Conservation (phyloP, 345 rosid genomes). For the Salix koriyanagi region DNA sequence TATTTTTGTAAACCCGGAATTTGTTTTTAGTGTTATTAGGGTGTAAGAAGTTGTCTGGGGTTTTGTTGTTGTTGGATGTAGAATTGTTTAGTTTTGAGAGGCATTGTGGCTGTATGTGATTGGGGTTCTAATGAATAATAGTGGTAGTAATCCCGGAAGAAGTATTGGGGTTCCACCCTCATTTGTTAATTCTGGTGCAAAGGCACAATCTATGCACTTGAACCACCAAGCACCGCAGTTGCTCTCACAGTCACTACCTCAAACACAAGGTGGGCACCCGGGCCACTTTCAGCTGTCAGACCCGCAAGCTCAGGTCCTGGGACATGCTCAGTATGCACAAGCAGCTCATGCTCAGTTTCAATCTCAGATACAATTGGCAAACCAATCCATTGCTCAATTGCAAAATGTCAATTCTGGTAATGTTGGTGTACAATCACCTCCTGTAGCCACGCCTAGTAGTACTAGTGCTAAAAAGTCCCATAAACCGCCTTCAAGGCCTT, state of each 20-base stretch:
- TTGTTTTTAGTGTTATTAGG: slow-evolving; percentile 3
- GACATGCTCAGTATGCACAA: slow-evolving; percentile 37
- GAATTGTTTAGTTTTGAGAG: slow-evolving; percentile 14
- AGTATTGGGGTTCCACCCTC: slow-evolving; percentile 29
- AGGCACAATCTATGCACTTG: slow-evolving; percentile 23
- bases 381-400: slow-evolving; percentile 26
- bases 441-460: slow-evolving; percentile 38
- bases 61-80: slow-evolving; percentile 9
- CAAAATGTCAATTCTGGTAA: slow-evolving; percentile 26
- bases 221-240: slow-evolving; percentile 31
- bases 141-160: slow-evolving; percentile 27
- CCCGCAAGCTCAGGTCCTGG: slow-evolving; percentile 37
- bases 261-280: slow-evolving; percentile 33
- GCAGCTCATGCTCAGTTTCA: slow-evolving; percentile 25
- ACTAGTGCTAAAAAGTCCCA: slow-evolving; percentile 41
- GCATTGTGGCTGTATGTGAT: not conserved
- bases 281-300: slow-evolving; percentile 57
- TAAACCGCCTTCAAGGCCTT: slow-evolving; percentile 47
- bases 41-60: slow-evolving; percentile 2
- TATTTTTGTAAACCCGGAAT: not conserved
- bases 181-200: slow-evolving; percentile 30
- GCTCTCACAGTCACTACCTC: slow-evolving; percentile 34
- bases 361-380: slow-evolving; percentile 19
- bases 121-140: slow-evolving; percentile 30
- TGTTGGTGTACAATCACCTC: slow-evolving; percentile 26